A percentile compares a stretch with the other conserved stretches of the same genome.
Conservation (phyloP, 352 stramenopile species). For the Pythium aphanidermatum region DNA sequence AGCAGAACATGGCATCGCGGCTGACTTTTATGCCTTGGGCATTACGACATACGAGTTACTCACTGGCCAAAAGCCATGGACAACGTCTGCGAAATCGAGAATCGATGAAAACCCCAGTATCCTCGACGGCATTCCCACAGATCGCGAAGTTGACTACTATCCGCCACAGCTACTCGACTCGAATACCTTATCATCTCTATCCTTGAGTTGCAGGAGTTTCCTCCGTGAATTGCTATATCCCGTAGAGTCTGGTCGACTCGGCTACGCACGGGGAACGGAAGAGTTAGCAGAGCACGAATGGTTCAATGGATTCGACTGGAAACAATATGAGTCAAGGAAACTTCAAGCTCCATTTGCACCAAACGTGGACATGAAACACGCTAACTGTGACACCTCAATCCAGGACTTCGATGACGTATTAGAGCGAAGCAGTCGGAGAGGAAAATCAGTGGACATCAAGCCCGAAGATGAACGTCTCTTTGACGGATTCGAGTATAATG, state of each 20-base stretch:
- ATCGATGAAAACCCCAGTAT: slow-evolving; percentile 28
- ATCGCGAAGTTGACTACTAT: slow-evolving; percentile 37
- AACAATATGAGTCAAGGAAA: slow-evolving; percentile 28
- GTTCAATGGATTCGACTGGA: slow-evolving; percentile 52
- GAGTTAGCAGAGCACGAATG: slow-evolving; percentile 55
- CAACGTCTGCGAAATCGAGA: slow-evolving; percentile 20
- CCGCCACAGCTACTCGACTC: slow-evolving; percentile 36
- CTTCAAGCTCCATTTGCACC: slow-evolving; percentile 39
- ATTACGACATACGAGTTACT: slow-evolving; percentile 53
- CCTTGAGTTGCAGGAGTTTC: slow-evolving; percentile 29
- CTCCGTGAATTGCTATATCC: slow-evolving; percentile 48
- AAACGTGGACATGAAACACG: slow-evolving; percentile 48
- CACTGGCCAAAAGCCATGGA: slow-evolving; percentile 41
- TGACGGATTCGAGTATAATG: slow-evolving; percentile 53
- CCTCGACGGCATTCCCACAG: slow-evolving; percentile 22
- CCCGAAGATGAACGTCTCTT: slow-evolving; percentile 47
- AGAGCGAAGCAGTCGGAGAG: slow-evolving; percentile 23
- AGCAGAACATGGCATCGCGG: slow-evolving; percentile 44
- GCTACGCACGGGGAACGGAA: slow-evolving; percentile 20
- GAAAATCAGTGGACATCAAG: slow-evolving; percentile 22
- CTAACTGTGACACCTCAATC: slow-evolving; percentile 52
- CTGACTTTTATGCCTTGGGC: slow-evolving; percentile 63
- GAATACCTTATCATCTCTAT: slow-evolving; percentile 21
- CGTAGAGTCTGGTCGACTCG: slow-evolving; percentile 33
- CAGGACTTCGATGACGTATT: slow-evolving; percentile 67